Evolutionary conservation across 257 asterid species (phyloP).

Genomic region (Ballota nigra): DNA sequence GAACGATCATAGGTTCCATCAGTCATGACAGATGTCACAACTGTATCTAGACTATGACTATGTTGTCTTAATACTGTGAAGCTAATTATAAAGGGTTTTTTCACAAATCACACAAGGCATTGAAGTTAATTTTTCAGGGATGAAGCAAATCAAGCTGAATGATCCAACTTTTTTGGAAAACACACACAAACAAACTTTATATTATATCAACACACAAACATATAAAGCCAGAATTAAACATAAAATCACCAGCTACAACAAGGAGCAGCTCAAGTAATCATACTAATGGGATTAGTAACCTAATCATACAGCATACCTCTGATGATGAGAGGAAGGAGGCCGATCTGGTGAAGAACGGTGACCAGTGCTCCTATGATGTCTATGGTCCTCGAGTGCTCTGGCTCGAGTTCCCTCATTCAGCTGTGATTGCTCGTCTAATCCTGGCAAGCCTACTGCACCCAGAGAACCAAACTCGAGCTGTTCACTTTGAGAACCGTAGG

Average conservation of each 20-base stretch:
- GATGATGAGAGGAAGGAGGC: slow-evolving; percentile 79
- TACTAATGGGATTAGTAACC: not conserved
- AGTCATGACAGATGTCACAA: not conserved
- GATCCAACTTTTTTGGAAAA: not conserved
- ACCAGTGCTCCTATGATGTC: slow-evolving; percentile 51
- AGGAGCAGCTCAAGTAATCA: slow-evolving; percentile 8
- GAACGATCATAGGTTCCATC: not conserved
- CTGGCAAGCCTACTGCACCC: slow-evolving; percentile 64
- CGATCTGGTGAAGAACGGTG: slow-evolving; percentile 74
- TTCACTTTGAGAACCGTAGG: slow-evolving; percentile 57
- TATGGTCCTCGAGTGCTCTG: slow-evolving; percentile 53
- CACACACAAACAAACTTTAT: not conserved
- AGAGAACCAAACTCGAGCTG: slow-evolving; percentile 89
- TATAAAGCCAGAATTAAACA: not conserved
- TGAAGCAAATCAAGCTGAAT: slow-evolving; percentile 1
- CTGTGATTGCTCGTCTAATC: slow-evolving; percentile 59
- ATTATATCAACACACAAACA: not conserved
- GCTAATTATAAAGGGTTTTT: not conserved
- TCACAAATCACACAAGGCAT: not conserved
- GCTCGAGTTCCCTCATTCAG: slow-evolving; percentile 52
- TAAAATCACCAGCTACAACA: slow-evolving; percentile 1
- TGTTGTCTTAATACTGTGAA: not conserved
- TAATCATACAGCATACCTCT: slow-evolving; percentile 45
- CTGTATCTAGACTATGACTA: not conserved
- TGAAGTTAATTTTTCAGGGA: not conserved